phyloP scores from a whole-genome alignment of 352 stramenopile genomes.

The Phytophthora boehmeriae region DNA sequence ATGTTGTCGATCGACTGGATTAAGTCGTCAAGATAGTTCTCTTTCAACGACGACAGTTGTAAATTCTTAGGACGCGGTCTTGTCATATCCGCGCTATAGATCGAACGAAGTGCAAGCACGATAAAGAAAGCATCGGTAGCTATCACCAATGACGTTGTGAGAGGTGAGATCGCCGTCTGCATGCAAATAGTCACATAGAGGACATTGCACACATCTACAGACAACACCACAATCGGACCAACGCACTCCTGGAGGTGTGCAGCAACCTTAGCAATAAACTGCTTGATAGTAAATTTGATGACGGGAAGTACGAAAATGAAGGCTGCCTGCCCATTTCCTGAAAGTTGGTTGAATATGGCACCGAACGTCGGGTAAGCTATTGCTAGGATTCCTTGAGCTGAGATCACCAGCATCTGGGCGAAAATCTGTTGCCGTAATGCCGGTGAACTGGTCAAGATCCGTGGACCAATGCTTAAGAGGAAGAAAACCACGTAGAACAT shows the following conservation, averaged over 20 bases:
- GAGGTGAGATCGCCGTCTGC: slow-evolving; percentile 9
- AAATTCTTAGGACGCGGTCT: not conserved
- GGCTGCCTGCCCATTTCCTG: not conserved
- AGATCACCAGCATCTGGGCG: slow-evolving; percentile 6
- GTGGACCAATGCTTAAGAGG: not conserved
- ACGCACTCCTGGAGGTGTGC: slow-evolving; percentile 20
- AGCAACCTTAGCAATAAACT: slow-evolving; percentile 5
- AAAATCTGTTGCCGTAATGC: slow-evolving; percentile 6
- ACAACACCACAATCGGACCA: slow-evolving; percentile 16
- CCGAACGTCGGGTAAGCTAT: slow-evolving; percentile 14
- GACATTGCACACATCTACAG: slow-evolving; percentile 31
- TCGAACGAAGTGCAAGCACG: slow-evolving; percentile 4
- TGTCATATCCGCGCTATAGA: not conserved
- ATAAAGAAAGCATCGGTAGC: slow-evolving; percentile 4
- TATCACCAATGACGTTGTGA: slow-evolving; percentile 7
- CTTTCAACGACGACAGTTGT: not conserved
- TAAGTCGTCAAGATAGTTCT: not conserved
- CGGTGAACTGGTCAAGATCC: not conserved
- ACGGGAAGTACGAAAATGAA: slow-evolving; percentile 5
- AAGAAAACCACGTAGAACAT: slow-evolving; percentile 4
- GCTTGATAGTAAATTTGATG: slow-evolving; percentile 23
- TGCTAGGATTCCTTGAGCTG: slow-evolving; percentile 6
- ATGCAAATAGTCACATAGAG: slow-evolving; percentile 30
- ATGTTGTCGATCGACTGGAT: not conserved
- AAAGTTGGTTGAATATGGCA: slow-evolving; percentile 2